A percentile compares a stretch with the other conserved stretches of the same genome.
These are phyloP conservation scores for Fragilaria radians DNA, from an alignment of 108 stramenopile species.

Conservation along the genomic window DNA sequence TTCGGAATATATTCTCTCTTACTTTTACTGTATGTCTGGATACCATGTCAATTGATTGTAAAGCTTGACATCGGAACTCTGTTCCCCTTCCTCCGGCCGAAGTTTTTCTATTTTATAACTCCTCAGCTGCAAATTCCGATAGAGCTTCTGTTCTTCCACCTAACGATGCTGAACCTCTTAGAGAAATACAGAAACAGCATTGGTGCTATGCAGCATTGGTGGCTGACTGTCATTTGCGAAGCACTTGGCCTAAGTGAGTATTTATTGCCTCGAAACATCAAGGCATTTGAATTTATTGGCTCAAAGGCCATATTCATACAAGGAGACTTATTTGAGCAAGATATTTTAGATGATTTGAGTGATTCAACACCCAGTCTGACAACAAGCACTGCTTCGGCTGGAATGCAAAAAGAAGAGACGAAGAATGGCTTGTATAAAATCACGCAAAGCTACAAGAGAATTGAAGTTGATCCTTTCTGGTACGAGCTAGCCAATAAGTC, in stretches of 20 bases:
- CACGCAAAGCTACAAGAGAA: slow-evolving; percentile 11
- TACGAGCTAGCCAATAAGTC: slow-evolving; percentile 35
- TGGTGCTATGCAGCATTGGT: slow-evolving; percentile 70
- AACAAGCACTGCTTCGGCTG: neutral
- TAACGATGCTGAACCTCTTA: slow-evolving; percentile 84
- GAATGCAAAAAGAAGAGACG: slow-evolving; percentile 1
- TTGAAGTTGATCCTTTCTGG: slow-evolving; percentile 53
- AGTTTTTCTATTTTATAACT: slow-evolving; percentile 72
- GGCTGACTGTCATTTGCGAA: slow-evolving; percentile 53
- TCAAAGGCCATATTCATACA: slow-evolving; percentile 32
- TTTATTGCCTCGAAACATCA: slow-evolving; percentile 55
- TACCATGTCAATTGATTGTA: slow-evolving; percentile 48
- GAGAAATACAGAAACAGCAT: slow-evolving; percentile 83
- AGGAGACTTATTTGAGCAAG: neutral
- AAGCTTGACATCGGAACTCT: slow-evolving; percentile 23
- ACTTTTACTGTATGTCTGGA: slow-evolving; percentile 52
- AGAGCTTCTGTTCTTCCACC: slow-evolving; percentile 87
- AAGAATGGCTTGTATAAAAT: neutral
- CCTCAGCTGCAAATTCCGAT: slow-evolving; percentile 88
- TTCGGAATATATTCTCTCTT: slow-evolving; percentile 64
- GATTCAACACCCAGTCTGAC: neutral
- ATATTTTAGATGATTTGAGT: neutral
- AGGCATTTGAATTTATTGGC: slow-evolving; percentile 48
- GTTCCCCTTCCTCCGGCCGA: slow-evolving; percentile 54
- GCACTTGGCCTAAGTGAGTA: slow-evolving; percentile 51